Evolutionary conservation across 2,329 filamentous ascomycete genomes (phyloP), one percentile per base, ranked within the genome.

Genomic region (Aspergillus niger): DNA sequence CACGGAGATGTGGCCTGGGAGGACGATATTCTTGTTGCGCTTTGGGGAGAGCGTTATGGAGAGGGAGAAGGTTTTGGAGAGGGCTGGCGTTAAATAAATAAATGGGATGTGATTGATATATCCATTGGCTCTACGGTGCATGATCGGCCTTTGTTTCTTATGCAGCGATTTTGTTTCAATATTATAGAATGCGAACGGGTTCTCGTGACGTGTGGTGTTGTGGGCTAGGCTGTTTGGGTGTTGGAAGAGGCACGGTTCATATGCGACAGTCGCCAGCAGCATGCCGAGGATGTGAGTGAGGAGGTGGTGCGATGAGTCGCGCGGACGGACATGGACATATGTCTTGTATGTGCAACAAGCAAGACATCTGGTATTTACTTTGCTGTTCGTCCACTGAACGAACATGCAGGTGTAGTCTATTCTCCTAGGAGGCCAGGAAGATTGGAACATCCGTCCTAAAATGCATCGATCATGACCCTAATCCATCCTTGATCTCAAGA

Each of bases 21-120:
- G 95, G 81, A 99, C 95, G 47, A 93, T 99, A 32, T 99, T 97
- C 74, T 77, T 99, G 75, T 88, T 99, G 72, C 92, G 94, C 78
- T 99, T 99, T 74, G 88, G 91, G 66, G 83, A 88, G n/a, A 91
- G 92, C 75, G 94, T 98, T 44, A 81, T 98, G 76, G 94, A 98
- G 81, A 83, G 95, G 74, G 95, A 99, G 82, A 89, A 89, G 63
- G 90, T 92, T 70, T 75, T 96, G 69, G 89, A 87, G 60, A 87
- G 89, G 78, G 79, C 79, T 3, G 81, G 81, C 8, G 70, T 81
- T 22, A 81, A 81, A 76, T 81, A 69, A 32, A 26, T 13, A 10
- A 22, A 17, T 49, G 28, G 13, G 47, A 30, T 8, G 13, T 17
- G 24, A 28, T 28, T 28, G 28, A 30, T 30, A 32, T 28, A 24